phyloP scores from a whole-genome alignment of 495 filamentous ascomycete genomes.

The Aspergillus campestris region DNA sequence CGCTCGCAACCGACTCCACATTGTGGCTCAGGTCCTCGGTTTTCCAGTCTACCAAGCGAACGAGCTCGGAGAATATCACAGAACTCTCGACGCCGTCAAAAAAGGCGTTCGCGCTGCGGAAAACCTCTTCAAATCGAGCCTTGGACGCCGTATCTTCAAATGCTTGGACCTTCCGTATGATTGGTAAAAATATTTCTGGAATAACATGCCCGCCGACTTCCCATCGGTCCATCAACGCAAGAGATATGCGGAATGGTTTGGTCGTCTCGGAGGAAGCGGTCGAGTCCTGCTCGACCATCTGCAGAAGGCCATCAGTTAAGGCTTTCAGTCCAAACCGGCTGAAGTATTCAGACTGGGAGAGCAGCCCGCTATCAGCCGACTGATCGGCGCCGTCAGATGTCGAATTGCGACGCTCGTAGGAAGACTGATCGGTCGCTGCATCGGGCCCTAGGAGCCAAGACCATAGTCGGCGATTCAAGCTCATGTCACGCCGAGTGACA shows the following conservation, averaged over 20 bases:
- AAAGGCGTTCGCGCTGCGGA: slow-evolving; percentile 87
- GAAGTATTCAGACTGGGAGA: slow-evolving; percentile 60
- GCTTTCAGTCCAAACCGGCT: slow-evolving; percentile 65
- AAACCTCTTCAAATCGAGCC: slow-evolving; percentile 71
- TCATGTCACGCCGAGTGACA: slow-evolving; percentile 86
- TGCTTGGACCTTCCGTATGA: slow-evolving; percentile 65
- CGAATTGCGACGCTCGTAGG: slow-evolving; percentile 39
- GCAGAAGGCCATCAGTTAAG: slow-evolving; percentile 64
- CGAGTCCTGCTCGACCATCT: slow-evolving; percentile 57
- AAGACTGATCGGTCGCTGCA: slow-evolving; percentile 38
- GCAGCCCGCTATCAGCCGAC: slow-evolving; percentile 36
- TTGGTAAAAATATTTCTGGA: slow-evolving; percentile 76
- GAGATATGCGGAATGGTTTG: slow-evolving; percentile 81
- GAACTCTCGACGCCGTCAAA: slow-evolving; percentile 95
- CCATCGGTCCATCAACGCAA: slow-evolving; percentile 96
- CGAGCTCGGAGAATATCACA: slow-evolving; percentile 81
- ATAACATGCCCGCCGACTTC: slow-evolving; percentile 89
- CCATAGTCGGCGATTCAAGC: slow-evolving; percentile 88
- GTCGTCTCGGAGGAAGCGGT: slow-evolving; percentile 59
- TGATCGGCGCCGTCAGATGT: slow-evolving; percentile 38
- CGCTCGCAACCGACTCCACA: slow-evolving; percentile 35
- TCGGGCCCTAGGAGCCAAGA: slow-evolving; percentile 93
- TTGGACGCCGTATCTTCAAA: slow-evolving; percentile 56
- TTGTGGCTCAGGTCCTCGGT: slow-evolving; percentile 24
- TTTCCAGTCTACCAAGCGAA: slow-evolving; percentile 39